Conservation (phyloP, 2,329 filamentous ascomycete species). For the Anisogramma anomala region DNA sequence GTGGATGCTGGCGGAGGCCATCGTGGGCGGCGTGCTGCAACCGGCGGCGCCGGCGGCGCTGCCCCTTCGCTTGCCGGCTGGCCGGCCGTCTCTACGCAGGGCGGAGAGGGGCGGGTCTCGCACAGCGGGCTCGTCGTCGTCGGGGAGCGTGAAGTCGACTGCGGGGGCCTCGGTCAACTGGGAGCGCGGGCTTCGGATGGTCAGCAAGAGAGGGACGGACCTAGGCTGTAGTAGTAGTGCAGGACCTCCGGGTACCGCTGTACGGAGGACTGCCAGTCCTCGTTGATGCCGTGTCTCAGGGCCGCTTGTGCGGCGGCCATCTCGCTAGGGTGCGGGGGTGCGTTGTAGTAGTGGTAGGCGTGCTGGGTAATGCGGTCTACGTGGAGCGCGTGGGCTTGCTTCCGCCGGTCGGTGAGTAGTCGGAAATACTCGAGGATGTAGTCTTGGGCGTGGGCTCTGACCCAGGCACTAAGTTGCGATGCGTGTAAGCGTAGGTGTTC, state of each 20-base stretch:
- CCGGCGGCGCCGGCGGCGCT: slow-evolving; percentile 9
- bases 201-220: slow-evolving; percentile 1
- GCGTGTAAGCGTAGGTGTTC: not conserved
- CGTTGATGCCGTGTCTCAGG: slow-evolving; percentile 63
- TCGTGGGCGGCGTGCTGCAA: slow-evolving; percentile 20
- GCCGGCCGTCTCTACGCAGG: slow-evolving; percentile 34
- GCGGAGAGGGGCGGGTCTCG: slow-evolving; percentile 49
- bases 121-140: slow-evolving; percentile 47
- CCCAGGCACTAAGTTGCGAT: slow-evolving; percentile 41
- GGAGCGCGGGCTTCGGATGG: not conserved
- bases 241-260: slow-evolving; percentile 71
- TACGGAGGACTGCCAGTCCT: slow-evolving; percentile 66
- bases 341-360: slow-evolving; percentile 46
- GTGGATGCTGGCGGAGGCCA: slow-evolving; percentile 26
- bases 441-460: slow-evolving; percentile 53
- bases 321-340: slow-evolving; percentile 48
- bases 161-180: not conserved
- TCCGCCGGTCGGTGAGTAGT: slow-evolving; percentile 48
- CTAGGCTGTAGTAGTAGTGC: slow-evolving; percentile 63
- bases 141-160: slow-evolving; percentile 53
- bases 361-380: slow-evolving; percentile 44
- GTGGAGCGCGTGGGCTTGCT: slow-evolving; percentile 42
- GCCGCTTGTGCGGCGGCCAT: slow-evolving; percentile 52
- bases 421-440: slow-evolving; percentile 57
- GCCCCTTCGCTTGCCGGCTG: slow-evolving; percentile 27